Evolutionary conservation across 148 eudicot genomes (phyloP).

Genomic region (Fallopia convolvulus): DNA sequence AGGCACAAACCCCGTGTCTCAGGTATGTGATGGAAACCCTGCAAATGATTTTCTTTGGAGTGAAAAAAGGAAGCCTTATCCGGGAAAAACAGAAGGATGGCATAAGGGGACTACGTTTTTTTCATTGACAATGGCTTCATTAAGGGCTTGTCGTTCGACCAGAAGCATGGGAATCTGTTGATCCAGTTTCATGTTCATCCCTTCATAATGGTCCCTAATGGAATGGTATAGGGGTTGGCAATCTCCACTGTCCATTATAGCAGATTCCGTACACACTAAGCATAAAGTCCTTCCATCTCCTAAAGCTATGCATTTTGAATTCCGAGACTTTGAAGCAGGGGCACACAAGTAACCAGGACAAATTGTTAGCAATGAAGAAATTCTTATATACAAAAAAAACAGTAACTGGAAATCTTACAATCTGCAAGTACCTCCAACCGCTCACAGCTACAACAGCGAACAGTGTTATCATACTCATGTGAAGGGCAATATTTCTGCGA

Average conservation of each 20-base stretch:
- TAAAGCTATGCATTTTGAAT: slow-evolving; percentile 57
- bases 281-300: slow-evolving; percentile 91
- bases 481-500: slow-evolving; percentile 93
- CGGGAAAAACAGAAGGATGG: too few species aligned
- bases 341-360: not conserved
- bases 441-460: slow-evolving; percentile 96
- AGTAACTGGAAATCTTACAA: too few species aligned
- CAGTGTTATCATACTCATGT: slow-evolving; percentile 80
- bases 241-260: slow-evolving; percentile 94
- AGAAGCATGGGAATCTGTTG: slow-evolving; percentile 97
- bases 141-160: slow-evolving; percentile 94
- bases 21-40: slow-evolving; percentile 72
- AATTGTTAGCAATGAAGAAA: not conserved
- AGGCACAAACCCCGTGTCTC: slow-evolving; percentile 98
- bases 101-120: slow-evolving; percentile 32
- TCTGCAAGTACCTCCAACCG: slow-evolving; percentile 68
- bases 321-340: slow-evolving; percentile 43
- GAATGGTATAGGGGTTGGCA: slow-evolving; percentile 94
- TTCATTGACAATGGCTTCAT: slow-evolving; percentile 97
- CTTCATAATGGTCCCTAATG: slow-evolving; percentile 91
- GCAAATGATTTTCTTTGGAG: too few species aligned
- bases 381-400: not conserved
- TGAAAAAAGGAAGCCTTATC: too few species aligned
- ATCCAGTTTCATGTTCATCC: slow-evolving; percentile 90
- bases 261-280: slow-evolving; percentile 92